phyloP scores from a whole-genome alignment of 148 eudicot species.

The Vaccinium myrtillus region DNA sequence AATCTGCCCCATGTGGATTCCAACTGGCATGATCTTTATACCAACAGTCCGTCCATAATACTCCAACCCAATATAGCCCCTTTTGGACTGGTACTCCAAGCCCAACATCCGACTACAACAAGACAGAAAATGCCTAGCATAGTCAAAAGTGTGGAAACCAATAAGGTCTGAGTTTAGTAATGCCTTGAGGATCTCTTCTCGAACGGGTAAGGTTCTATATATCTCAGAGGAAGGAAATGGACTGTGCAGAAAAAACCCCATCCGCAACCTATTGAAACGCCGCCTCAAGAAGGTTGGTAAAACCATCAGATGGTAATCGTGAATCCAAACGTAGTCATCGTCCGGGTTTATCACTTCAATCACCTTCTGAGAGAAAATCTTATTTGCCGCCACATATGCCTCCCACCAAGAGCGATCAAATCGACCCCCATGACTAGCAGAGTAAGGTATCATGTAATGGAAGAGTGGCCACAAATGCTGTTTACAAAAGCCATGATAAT shows the following conservation, averaged over 20 bases:
- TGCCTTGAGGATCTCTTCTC: conserved; percentile 65
- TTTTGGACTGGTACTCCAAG: conserved; percentile 57
- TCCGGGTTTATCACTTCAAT: conserved; percentile 65
- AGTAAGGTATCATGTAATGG: conserved; percentile 59
- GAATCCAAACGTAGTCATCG: conserved; percentile 68
- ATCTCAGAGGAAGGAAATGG: conserved; percentile 67
- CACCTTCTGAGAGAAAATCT: conserved; percentile 55
- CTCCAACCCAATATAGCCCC: conserved; percentile 63
- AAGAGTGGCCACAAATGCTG: conserved; percentile 65
- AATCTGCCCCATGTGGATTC: conserved; percentile 64
- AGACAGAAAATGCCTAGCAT: conserved; percentile 64
- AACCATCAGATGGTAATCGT: conserved; percentile 66
- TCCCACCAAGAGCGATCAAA: conserved; percentile 53
- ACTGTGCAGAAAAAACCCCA: conserved; percentile 62
- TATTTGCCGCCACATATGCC: conserved; percentile 64
- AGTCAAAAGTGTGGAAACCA: conserved; percentile 67
- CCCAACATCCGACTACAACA: conserved; percentile 69
- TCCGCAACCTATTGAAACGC: conserved; percentile 39
- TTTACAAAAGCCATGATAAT: conserved; percentile 58
- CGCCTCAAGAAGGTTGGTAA: conserved; percentile 60
- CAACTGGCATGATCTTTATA: conserved; percentile 58
- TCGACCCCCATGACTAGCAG: conserved; percentile 45
- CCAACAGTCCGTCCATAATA: conserved; percentile 58
- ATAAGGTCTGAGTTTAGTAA: conserved; percentile 51
- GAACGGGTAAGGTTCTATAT: conserved; percentile 54